Conservation (phyloP, 805 yeast genomes). For the Saturnispora kantuleensis region DNA sequence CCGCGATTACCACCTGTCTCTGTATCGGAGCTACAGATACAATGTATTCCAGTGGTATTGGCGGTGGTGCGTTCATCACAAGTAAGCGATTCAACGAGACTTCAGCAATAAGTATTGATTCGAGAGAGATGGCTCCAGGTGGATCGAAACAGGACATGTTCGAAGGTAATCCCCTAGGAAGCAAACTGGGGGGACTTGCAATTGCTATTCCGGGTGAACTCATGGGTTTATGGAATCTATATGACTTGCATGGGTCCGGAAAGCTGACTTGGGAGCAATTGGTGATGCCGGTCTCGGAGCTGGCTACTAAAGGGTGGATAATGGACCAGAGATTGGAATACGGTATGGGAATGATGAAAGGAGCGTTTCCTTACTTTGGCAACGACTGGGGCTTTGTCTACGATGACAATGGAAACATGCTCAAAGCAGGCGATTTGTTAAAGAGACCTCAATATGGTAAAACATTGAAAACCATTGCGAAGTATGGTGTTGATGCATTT, state of each 20-base stretch:
- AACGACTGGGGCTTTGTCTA: conserved; percentile 52
- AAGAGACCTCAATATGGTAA: conserved; percentile 52
- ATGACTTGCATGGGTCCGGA: conserved; percentile 58
- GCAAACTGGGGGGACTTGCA: conserved; percentile 80
- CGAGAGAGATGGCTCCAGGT: conserved; percentile 80
- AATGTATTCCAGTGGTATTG: conserved; percentile 85
- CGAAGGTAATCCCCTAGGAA: conserved; percentile 31
- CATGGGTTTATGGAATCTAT: conserved; percentile 65
- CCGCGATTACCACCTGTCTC: conserved; percentile 78
- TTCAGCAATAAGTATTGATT: conserved; percentile 60
- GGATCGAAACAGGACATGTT: conserved; percentile 59
- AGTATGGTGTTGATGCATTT: conserved; percentile 70
- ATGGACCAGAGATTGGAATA: conserved; percentile 35
- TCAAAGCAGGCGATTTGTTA: conserved; percentile 49
- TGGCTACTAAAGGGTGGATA: conserved; percentile 57
- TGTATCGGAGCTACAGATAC: conserved; percentile 81
- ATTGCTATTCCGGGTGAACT: conserved; percentile 88
- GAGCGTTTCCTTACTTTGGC: conserved; percentile 22
- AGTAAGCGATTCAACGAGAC: conserved; percentile 31
- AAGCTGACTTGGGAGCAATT: conserved; percentile 61
- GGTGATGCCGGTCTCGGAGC: conserved; percentile 61
- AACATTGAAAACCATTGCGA: conserved; percentile 59
- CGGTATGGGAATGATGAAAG: conserved; percentile 32
- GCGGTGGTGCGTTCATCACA: conserved; percentile 82
- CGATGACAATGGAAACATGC: conserved; percentile 22